Conservation (phyloP, 352 stramenopile genomes). For the Paralagenidium karlingii region DNA sequence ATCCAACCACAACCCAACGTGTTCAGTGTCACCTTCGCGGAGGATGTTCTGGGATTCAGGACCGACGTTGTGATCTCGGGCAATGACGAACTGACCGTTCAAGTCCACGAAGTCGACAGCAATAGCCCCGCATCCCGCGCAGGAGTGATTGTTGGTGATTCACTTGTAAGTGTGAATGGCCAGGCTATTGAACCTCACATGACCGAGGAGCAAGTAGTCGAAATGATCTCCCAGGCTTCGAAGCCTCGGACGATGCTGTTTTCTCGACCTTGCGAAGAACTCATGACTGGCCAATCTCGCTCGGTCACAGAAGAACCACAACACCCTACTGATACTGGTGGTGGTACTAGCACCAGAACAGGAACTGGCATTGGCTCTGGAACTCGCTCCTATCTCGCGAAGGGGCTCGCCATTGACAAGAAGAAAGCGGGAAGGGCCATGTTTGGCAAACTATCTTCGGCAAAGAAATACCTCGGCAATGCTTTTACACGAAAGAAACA, state of each 20-base stretch:
- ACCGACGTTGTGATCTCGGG: conserved; percentile 34
- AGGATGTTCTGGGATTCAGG: conserved; percentile 37
- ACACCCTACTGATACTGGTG: too few species aligned
- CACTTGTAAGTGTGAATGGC: conserved; percentile 45
- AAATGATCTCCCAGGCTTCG: conserved; percentile 37
- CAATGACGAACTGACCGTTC: conserved; percentile 34
- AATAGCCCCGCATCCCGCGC: conserved; percentile 34
- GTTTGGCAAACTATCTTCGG: not conserved
- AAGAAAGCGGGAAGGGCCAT: not conserved
- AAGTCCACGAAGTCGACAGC: conserved; percentile 37
- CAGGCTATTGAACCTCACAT: conserved; percentile 45
- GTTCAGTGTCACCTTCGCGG: conserved; percentile 52
- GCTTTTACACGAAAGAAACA: conserved; percentile 59
- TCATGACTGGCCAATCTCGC: too few species aligned
- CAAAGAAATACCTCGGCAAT: conserved; percentile 16
- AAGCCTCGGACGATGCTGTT: conserved; percentile 45
- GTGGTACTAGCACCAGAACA: too few species aligned
- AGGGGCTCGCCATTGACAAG: not conserved
- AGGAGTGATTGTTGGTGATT: conserved; percentile 41
- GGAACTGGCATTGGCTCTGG: too few species aligned
- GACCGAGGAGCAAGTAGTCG: conserved; percentile 41
- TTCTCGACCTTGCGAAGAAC: conserved; percentile 22
- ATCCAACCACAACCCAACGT: conserved; percentile 17
- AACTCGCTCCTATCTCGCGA: too few species aligned
- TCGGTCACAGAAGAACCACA: too few species aligned